phyloP scores from a whole-genome alignment of 441 rosid species.

The Kokia cookei region DNA sequence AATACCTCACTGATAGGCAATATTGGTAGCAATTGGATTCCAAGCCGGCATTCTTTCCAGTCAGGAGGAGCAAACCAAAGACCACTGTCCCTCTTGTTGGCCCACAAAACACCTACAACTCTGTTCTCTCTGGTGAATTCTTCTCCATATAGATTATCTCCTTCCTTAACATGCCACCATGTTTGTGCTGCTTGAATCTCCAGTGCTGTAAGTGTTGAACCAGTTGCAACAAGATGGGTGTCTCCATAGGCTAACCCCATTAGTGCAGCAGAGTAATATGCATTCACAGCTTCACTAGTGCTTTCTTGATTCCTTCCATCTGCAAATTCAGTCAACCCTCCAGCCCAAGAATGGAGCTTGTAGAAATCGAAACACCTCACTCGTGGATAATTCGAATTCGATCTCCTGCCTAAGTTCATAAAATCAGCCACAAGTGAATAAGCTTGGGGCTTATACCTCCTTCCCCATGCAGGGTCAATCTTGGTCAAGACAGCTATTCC shows the following conservation, averaged over 20 bases:
- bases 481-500: conserved; percentile 83
- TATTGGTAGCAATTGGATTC: conserved; percentile 80
- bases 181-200: conserved; percentile 89
- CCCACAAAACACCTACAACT: conserved; percentile 87
- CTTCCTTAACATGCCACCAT: conserved; percentile 91
- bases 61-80: conserved; percentile 90
- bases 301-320: conserved; percentile 95
- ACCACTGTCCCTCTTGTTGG: conserved; percentile 82
- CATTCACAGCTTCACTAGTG: conserved; percentile 90
- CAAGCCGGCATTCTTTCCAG: conserved; percentile 82
- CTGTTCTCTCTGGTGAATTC: conserved; percentile 78
- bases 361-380: conserved; percentile 83
- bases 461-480: conserved; percentile 85
- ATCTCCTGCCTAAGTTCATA: conserved; percentile 57
- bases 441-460: conserved; percentile 75
- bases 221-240: conserved; percentile 58
- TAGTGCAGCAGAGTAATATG: conserved; percentile 82
- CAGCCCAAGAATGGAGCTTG: conserved; percentile 95
- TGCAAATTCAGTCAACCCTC: conserved; percentile 76
- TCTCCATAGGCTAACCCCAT: conserved; percentile 93
- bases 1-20: conserved; percentile 67
- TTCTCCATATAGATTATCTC: conserved; percentile 42
- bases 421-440: conserved; percentile 81
- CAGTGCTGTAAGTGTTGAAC: conserved; percentile 61
- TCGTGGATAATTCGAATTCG: conserved; percentile 52